Evolutionary conservation across 2,329 filamentous ascomycete genomes (phyloP), one percentile per base, ranked within the genome.

Genomic region (Botrytis tulipae): DNA sequence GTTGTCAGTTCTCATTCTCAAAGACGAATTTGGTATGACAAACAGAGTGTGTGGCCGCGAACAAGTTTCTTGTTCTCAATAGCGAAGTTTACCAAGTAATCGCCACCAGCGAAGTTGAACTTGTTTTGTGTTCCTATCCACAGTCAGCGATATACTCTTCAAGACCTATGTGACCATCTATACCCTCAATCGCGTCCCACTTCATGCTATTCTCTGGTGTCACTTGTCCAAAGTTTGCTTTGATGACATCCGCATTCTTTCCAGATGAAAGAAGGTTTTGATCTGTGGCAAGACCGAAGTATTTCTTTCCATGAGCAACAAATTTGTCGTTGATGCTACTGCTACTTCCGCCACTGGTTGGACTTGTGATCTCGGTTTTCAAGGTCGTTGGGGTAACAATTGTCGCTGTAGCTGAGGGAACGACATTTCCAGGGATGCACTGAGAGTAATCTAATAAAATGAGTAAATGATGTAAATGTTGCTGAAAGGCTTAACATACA

Each of bases 141-240:
- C 1, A 16, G 37, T 73, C 44, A 72, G 70, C 46, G 0, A 20
- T n/a, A 61, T 25, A 7, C 32, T 35, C 25, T 5, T 22, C 5
- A 35, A 12, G 44, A 25, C 2, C 7, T 7, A n/a, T 60, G 2
- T 8, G 6, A 6, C 3, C n/a, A 72, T 60, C 29, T 70, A 57
- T 79, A 72, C 79, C 78, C 80, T 91, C 83, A 29, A 84, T 84
- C 48, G 86, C 82, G 76, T 91, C 88, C 90, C 90, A 92, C 82
- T 92, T 91, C 87, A 92, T 90, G 80, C 85, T 88, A 84, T 92
- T 92, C 84, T 92, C 90, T 3, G 87, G 86, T 0, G 90, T 91
- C 35, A 92, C 83, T 80, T 89, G 87, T 32, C 90, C 89, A 75
- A 92, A 92, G 81, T 91, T 83, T 69, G 84, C 82, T 75, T 86